Evolutionary conservation across 305 asterid genomes (phyloP).

Genomic region (Salvia sclarea): DNA sequence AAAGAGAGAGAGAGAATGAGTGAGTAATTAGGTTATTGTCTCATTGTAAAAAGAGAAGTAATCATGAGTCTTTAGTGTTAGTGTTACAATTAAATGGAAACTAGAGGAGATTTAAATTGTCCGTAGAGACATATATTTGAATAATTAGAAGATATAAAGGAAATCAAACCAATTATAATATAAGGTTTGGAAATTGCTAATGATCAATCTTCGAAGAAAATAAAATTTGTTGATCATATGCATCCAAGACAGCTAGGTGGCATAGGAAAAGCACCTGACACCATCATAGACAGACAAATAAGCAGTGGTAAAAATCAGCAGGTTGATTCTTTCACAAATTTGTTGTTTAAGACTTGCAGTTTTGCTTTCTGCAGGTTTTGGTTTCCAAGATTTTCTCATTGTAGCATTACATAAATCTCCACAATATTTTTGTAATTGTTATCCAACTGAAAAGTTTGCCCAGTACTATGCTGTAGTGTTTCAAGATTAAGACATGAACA

Average conservation of each 20-base stretch:
- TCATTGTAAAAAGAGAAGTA: background rate
- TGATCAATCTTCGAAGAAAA: background rate
- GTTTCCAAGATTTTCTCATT: slow-evolving; percentile 44
- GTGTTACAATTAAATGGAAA: background rate
- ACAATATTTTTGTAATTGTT: slow-evolving; percentile 26
- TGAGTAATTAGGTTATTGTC: background rate
- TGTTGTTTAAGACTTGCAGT: slow-evolving; percentile 43
- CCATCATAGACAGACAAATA: slow-evolving; percentile 26
- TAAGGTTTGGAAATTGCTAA: background rate
- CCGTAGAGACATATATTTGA: background rate
- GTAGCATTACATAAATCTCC: slow-evolving; percentile 30
- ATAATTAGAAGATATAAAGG: background rate
- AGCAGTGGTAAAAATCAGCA: slow-evolving; percentile 19
- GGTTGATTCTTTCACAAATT: slow-evolving; percentile 40
- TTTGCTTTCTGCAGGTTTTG: slow-evolving; percentile 28
- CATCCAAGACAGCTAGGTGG: background rate
- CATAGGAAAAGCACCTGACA: slow-evolving; percentile 7
- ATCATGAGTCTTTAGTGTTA: background rate
- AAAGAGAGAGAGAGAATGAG: background rate
- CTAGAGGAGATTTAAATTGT: background rate
- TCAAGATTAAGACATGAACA: slow-evolving; percentile 10
- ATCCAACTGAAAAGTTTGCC: slow-evolving; percentile 21
- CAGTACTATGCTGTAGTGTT: background rate
- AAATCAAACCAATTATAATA: background rate
- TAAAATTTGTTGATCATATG: background rate